phyloP scores from a whole-genome alignment of 495 filamentous ascomycete species.

The Neurospora sp. region DNA sequence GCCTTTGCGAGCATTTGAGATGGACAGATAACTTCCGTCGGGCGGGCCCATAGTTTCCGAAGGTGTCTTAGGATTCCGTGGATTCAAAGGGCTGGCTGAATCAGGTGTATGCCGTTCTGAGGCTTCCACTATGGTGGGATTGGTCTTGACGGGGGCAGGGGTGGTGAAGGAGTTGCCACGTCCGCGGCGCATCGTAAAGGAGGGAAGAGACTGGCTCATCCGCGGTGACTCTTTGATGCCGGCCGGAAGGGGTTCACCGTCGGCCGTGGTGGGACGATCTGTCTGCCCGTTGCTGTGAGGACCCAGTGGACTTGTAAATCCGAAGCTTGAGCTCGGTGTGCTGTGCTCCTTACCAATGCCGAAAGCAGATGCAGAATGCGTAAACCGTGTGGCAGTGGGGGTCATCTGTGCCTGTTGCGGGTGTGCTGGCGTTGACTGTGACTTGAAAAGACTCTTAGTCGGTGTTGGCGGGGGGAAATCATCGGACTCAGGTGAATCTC shows the following conservation, averaged over 20 bases:
- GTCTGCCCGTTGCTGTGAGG: slow-evolving; percentile 2
- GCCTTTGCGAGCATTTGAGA: slow-evolving; percentile 43
- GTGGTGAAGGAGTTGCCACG: slow-evolving; percentile 9
- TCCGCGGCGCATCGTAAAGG: slow-evolving; percentile 7
- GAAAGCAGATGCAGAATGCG: slow-evolving; percentile 18
- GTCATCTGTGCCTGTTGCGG: slow-evolving; percentile 14
- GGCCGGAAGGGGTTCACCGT: background rate
- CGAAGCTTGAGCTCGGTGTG: slow-evolving; percentile 28
- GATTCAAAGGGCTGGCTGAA: slow-evolving; percentile 42
- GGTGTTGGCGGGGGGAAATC: slow-evolving; percentile 88
- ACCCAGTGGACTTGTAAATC: slow-evolving; percentile 26
- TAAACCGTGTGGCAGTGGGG: slow-evolving; percentile 17
- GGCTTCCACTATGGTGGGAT: slow-evolving; percentile 3
- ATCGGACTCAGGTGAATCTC: slow-evolving; percentile 38
- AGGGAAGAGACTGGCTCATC: slow-evolving; percentile 14
- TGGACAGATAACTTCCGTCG: slow-evolving; percentile 74
- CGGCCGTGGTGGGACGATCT: background rate
- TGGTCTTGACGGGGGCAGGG: slow-evolving; percentile 7
- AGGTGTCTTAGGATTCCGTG: slow-evolving; percentile 64
- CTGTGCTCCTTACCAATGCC: slow-evolving; percentile 10
- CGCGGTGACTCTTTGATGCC: slow-evolving; percentile 3
- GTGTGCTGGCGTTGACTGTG: slow-evolving; percentile 10
- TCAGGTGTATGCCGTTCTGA: slow-evolving; percentile 19
- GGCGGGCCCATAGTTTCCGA: slow-evolving; percentile 62
- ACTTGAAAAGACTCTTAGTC: slow-evolving; percentile 58